phyloP scores from a whole-genome alignment of 108 stramenopile genomes.

The Cyclotella kingstonii region DNA sequence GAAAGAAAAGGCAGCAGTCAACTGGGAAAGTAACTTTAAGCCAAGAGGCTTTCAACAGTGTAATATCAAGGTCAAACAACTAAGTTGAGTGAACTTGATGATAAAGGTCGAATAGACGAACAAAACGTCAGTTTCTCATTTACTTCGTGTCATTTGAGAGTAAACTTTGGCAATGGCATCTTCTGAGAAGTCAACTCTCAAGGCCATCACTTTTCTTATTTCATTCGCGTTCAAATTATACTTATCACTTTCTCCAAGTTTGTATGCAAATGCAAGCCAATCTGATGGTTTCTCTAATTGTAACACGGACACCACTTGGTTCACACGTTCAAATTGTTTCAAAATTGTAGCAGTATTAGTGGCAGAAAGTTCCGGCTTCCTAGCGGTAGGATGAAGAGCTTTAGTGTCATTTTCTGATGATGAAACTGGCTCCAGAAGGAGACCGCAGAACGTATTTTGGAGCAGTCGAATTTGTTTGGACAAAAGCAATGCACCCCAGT shows the following conservation, averaged over 20 bases:
- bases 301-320: slow-evolving; percentile 68
- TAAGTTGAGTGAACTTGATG: not conserved
- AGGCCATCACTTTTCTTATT: slow-evolving; percentile 49
- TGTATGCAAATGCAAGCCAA: slow-evolving; percentile 55
- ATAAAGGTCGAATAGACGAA: too few species aligned
- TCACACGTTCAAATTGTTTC: slow-evolving; percentile 64
- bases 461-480: slow-evolving; percentile 80
- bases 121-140: too few species aligned
- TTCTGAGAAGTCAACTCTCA: slow-evolving; percentile 69
- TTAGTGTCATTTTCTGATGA: not conserved
- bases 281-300: slow-evolving; percentile 82
- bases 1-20: slow-evolving; percentile 95
- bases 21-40: slow-evolving; percentile 91
- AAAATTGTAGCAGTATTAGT: slow-evolving; percentile 39
- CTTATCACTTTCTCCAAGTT: slow-evolving; percentile 29
- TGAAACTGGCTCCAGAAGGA: slow-evolving; percentile 17
- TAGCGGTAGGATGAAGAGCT: not conserved
- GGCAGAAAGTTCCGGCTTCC: slow-evolving; percentile 10
- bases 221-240: slow-evolving; percentile 57
- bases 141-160: slow-evolving; percentile 20
- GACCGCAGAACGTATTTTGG: slow-evolving; percentile 49
- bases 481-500: slow-evolving; percentile 81
- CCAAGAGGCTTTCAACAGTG: slow-evolving; percentile 96
- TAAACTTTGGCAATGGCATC: slow-evolving; percentile 45
- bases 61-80: slow-evolving; percentile 54